Percentiles rank a stretch among this genome's conserved stretches.
Conservation (phyloP, 805 yeast species). For the Brettanomyces nanus region DNA sequence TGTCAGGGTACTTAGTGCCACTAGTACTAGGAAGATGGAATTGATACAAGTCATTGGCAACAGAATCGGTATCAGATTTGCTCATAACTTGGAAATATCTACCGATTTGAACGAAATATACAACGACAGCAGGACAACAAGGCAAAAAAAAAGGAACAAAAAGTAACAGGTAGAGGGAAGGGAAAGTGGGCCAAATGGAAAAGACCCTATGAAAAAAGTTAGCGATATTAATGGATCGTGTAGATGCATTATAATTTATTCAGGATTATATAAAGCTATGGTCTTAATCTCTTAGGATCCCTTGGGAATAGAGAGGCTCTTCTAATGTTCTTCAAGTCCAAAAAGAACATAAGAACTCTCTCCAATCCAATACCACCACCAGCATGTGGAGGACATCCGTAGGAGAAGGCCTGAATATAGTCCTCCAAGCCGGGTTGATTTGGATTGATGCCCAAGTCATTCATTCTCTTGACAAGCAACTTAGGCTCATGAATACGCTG, state of each 20-base stretch:
- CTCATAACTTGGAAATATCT: background rate
- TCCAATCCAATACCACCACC: slow-evolving; percentile 99
- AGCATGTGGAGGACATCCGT: slow-evolving; percentile 98
- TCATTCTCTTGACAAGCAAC: slow-evolving; percentile 74
- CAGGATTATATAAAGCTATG: too few species aligned
- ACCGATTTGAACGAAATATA: background rate
- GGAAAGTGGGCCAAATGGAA: too few species aligned
- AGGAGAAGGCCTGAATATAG: slow-evolving; percentile 85
- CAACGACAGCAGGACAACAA: background rate
- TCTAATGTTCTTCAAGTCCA: slow-evolving; percentile 94
- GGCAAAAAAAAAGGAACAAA: background rate
- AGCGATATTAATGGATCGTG: too few species aligned
- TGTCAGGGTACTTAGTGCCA: background rate
- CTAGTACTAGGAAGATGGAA: background rate
- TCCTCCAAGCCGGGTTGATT: slow-evolving; percentile 76
- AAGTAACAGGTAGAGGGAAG: too few species aligned
- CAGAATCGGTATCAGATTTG: too few species aligned
- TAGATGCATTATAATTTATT: too few species aligned
- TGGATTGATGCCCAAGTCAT: slow-evolving; percentile 75
- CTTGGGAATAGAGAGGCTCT: slow-evolving; percentile 99
- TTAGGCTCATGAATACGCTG: slow-evolving; percentile 97
- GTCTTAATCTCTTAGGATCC: slow-evolving; percentile 91
- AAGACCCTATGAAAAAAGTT: too few species aligned
- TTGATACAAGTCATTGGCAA: background rate
- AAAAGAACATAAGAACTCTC: slow-evolving; percentile 97